Evolutionary conservation across 1,284 basidiomycete species (phyloP).

Genomic region (Tilletia walkeri): DNA sequence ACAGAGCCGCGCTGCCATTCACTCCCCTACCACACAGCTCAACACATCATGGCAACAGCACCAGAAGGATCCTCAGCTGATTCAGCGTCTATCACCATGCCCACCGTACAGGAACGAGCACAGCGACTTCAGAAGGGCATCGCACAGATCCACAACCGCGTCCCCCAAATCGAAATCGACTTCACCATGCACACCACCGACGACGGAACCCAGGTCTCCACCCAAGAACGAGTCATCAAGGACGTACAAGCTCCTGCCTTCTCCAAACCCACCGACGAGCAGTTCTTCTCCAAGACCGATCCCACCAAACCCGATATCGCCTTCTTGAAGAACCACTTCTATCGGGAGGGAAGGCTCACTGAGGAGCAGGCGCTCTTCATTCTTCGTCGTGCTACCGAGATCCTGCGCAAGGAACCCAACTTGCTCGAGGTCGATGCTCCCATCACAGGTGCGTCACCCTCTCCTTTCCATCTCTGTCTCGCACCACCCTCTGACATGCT

Average conservation of each 20-base stretch:
- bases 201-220: conserved; percentile 57
- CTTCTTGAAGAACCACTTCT: conserved; percentile 98
- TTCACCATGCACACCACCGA: conserved; percentile 58
- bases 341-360: conserved; percentile 81
- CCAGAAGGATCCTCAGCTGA: no score
- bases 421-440: conserved; percentile 88
- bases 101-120: conserved; percentile 3
- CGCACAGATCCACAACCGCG: conserved; percentile 48
- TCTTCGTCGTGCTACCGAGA: conserved; percentile 69
- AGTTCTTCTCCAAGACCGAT: conserved; percentile 65
- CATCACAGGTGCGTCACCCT: conserved; percentile 72
- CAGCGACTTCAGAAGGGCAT: conserved; percentile 14
- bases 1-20: no score
- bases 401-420: conserved; percentile 80
- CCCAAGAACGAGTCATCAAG: conserved; percentile 58
- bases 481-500: neutral
- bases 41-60: no score
- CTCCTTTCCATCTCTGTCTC: no score
- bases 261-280: conserved; percentile 82
- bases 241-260: conserved; percentile 67
- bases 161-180: conserved; percentile 52
- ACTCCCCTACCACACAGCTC: no score
- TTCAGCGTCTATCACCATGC: neutral
- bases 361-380: conserved; percentile 89
- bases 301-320: conserved; percentile 67